phyloP scores from a whole-genome alignment of 768 basidiomycete genomes.

The Pleurotus ostreatus region DNA sequence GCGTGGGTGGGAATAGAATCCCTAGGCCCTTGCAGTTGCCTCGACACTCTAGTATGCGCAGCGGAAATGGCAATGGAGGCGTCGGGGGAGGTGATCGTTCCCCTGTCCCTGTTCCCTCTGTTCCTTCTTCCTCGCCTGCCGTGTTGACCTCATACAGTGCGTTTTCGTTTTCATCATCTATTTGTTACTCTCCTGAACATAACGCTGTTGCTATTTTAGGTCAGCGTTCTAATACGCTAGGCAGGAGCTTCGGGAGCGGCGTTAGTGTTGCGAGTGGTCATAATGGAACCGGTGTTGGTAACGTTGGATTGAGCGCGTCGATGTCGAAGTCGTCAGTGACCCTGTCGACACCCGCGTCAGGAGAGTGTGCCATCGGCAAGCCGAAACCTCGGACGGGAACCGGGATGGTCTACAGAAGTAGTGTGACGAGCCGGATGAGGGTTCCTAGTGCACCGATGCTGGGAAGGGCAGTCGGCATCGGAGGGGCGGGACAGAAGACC shows the following conservation, averaged over 20 bases:
- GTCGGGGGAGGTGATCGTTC: constrained; percentile 23
- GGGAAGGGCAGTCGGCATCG: not conserved
- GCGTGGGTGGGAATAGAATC: constrained; percentile 13
- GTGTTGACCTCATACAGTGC: no score
- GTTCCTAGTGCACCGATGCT: constrained; percentile 7
- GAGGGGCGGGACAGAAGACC: not conserved
- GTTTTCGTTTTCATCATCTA: constrained; percentile 1
- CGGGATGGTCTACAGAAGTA: constrained; percentile 62
- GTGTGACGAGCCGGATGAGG: constrained; percentile 10
- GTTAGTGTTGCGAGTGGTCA: not conserved
- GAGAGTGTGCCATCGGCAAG: constrained; percentile 13
- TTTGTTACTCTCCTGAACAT: constrained; percentile 15
- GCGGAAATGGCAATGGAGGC: not conserved
- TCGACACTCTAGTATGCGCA: constrained; percentile 12
- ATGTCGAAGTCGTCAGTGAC: constrained; percentile 5
- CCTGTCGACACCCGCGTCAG: constrained; percentile 1
- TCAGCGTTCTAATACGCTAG: not conserved
- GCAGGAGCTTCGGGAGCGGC: not conserved
- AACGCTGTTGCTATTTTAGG: not conserved
- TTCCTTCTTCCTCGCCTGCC: constrained; percentile 14
- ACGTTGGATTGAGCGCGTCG: constrained; percentile 1
- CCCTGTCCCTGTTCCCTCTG: constrained; percentile 29
- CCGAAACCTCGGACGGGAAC: constrained; percentile 62
- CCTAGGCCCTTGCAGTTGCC: constrained; percentile 27
- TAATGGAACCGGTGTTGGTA: not conserved